Evolutionary conservation across 805 yeast genomes (phyloP), one percentile per base, ranked within the genome.

Genomic region (Zygoascus tannicola): DNA sequence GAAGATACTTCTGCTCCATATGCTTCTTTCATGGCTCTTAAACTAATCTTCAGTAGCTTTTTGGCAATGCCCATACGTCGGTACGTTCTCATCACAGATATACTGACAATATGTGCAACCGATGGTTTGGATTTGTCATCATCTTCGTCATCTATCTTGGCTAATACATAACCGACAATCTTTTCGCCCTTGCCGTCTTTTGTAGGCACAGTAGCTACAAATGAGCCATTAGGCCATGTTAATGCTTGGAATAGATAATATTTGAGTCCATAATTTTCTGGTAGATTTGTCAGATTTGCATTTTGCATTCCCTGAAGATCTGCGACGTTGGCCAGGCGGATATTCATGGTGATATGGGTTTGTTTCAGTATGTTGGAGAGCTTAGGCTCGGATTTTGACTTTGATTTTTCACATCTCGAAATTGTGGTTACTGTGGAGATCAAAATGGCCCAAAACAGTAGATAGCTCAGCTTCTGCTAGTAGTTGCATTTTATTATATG

Each of bases 141-240:
- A 40, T 53, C 54, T 56, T 87, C 95, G 61, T 88, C 97, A 56
- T 92, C 96, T 95, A 92, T 85, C 63, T 92, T 92, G 1, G 95
- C 95, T 51, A 92, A 69, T 3, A 86, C 97, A 58, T 92, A 92
- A 4, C 97, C 98, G n/a, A 92, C 94, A 28, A 92, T 74, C 54
- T 85, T 81, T 59, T 85, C 95, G 22, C 81, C 81, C n/a, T n/a
- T n/a, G 8, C 71, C 76, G 50, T 76, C 82, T 22, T 80, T 76
- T 1, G 92, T 81, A 1, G 90, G 48, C 44, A 54, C 56, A 4
- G 62, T 81, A 15, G 98, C 98, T 32, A 92, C 97, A 67, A 80
- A 92, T 34, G 95, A 85, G 12, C 94, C 94, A 61, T 90, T 95
- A 1, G 98, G 98, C 98, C 98, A 92, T 32, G 97, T 81, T 41